These are phyloP conservation scores for Blepharisma japonicum DNA, from an alignment of 73 alveolate genomes.

Conservation along the genomic window DNA sequence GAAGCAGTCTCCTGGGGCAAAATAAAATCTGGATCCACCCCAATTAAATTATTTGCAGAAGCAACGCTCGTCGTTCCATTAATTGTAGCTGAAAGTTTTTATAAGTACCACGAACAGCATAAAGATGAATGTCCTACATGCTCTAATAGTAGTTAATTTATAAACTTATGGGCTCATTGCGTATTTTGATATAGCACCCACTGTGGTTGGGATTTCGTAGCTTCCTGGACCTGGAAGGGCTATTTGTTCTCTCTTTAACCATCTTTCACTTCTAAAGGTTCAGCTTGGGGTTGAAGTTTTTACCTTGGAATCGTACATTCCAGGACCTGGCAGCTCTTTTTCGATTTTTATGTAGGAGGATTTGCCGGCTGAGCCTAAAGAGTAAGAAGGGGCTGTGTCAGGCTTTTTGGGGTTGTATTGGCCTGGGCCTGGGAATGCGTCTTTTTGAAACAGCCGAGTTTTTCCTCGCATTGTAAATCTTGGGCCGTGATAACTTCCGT, in stretches of 20 bases:
- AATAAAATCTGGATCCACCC: slow-evolving; percentile 75
- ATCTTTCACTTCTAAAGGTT: neutral
- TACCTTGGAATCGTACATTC: neutral
- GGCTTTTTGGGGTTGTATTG: slow-evolving; percentile 30
- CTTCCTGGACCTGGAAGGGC: slow-evolving; percentile 12
- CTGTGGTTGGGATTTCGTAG: neutral
- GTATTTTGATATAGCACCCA: no score
- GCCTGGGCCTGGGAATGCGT: slow-evolving; percentile 26
- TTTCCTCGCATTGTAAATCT: slow-evolving; percentile 17
- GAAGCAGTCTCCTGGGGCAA: slow-evolving; percentile 99
- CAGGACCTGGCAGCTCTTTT: neutral
- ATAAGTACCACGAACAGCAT: slow-evolving; percentile 61
- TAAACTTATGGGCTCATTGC: neutral
- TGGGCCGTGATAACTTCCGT: neutral
- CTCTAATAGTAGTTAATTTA: neutral
- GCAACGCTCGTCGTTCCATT: slow-evolving; percentile 90
- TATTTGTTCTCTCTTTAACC: neutral
- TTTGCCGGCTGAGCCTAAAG: neutral
- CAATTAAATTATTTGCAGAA: slow-evolving; percentile 91
- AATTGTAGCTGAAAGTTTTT: slow-evolving; percentile 93
- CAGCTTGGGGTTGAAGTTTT: neutral
- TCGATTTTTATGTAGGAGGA: neutral
- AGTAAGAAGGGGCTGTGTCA: neutral
- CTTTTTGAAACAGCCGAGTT: neutral
- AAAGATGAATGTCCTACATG: neutral